These are phyloP conservation scores for Calophaca sinica DNA, from an alignment of 306 rosid genomes.

Conservation along the genomic window DNA sequence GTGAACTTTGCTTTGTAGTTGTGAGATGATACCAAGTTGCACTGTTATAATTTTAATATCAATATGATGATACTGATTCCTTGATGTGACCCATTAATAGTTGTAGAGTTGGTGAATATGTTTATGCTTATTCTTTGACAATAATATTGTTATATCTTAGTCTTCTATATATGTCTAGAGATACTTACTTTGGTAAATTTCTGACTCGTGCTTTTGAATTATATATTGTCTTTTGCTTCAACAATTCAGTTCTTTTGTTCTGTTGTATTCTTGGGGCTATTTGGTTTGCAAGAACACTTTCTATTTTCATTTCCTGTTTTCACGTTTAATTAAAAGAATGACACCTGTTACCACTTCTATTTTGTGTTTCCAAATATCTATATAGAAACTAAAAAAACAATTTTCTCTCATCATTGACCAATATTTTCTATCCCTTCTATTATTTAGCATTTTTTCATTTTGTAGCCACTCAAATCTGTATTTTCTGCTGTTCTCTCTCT, in stretches of 20 bases:
- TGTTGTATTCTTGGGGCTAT: slow-evolving; percentile 18
- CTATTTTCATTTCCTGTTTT: slow-evolving; percentile 1
- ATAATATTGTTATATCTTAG: slow-evolving; percentile 3
- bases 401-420: slow-evolving; percentile 5
- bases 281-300: neutral
- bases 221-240: slow-evolving; percentile 22
- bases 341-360: neutral
- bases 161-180: slow-evolving; percentile 7
- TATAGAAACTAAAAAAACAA: neutral
- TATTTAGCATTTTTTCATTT: slow-evolving; percentile 33
- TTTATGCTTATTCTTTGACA: slow-evolving; percentile 26
- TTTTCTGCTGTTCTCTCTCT: slow-evolving; percentile 33
- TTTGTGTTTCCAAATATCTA: neutral
- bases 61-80: slow-evolving; percentile 15
- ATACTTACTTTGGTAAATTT: slow-evolving; percentile 23
- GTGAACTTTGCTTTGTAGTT: slow-evolving; percentile 20
- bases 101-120: slow-evolving; percentile 32
- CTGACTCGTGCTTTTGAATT: slow-evolving; percentile 25
- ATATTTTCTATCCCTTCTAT: slow-evolving; percentile 1
- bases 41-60: slow-evolving; percentile 17
- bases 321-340: neutral
- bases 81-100: slow-evolving; percentile 13
- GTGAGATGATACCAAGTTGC: slow-evolving; percentile 25
- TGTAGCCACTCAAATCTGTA: slow-evolving; percentile 10
- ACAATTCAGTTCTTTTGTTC: slow-evolving; percentile 22